Percentiles rank a stretch among this genome's conserved stretches.
These are phyloP conservation scores for Skeletonema costatum DNA, from an alignment of 108 stramenopile species.

Conservation along the genomic window DNA sequence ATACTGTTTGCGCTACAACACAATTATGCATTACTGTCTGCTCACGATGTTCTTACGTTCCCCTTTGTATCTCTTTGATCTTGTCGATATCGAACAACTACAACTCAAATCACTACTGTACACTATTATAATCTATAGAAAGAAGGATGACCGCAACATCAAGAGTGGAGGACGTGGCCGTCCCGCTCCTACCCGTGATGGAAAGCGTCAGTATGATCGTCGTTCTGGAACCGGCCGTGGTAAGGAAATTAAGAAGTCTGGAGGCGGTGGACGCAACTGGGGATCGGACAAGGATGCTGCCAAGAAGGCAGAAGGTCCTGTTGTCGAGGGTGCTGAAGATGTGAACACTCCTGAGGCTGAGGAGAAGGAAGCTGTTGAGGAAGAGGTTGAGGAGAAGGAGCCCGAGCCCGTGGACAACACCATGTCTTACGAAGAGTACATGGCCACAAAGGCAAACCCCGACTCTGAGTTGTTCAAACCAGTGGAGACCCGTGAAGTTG, in stretches of 20 bases:
- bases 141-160: constrained; percentile 73
- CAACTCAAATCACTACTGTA: background rate
- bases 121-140: constrained; percentile 7
- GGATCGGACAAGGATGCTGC: constrained; percentile 85
- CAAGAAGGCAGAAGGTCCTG: constrained; percentile 69
- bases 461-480: constrained; percentile 58
- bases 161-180: constrained; percentile 82
- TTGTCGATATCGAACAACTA: background rate
- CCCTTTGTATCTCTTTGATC: constrained; percentile 1
- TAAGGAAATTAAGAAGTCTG: constrained; percentile 88
- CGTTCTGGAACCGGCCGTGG: constrained; percentile 92
- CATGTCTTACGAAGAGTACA: constrained; percentile 87
- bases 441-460: constrained; percentile 59
- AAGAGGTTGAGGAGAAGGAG: constrained; percentile 41
- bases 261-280: constrained; percentile 93
- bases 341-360: constrained; percentile 39
- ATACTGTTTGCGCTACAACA: background rate
- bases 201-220: constrained; percentile 88
- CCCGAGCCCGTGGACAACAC: constrained; percentile 83
- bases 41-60: background rate
- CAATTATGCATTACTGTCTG: background rate
- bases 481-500: constrained; percentile 63
- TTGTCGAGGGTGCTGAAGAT: constrained; percentile 55
- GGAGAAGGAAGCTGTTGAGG: constrained; percentile 28
- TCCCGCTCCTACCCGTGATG: constrained; percentile 66